Percentiles rank a stretch among this genome's conserved stretches.
These are phyloP conservation scores for Luzula sylvatica DNA, from an alignment of 176 grass and related monocot species.

Conservation along the genomic window DNA sequence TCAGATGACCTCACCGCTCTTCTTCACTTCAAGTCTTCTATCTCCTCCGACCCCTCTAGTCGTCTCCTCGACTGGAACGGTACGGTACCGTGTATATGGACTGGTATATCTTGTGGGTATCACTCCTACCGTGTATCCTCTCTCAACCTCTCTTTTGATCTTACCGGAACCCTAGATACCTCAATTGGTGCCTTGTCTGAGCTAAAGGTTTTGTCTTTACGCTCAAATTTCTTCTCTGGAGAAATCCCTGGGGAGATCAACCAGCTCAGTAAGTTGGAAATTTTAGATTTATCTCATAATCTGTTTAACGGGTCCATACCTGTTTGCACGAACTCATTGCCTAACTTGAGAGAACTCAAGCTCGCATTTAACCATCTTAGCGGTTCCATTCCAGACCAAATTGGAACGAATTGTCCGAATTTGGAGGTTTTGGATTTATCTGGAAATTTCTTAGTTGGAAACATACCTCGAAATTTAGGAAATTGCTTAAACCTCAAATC, in stretches of 20 bases:
- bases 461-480: constrained; percentile 59
- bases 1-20: constrained; percentile 36
- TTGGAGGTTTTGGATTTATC: constrained; percentile 66
- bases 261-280: constrained; percentile 29
- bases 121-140: constrained; percentile 32
- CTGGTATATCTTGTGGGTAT: constrained; percentile 47
- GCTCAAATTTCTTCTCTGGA: constrained; percentile 43
- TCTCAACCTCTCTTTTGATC: constrained; percentile 44
- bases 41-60: constrained; percentile 38
- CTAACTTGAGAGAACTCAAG: constrained; percentile 35
- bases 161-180: constrained; percentile 45
- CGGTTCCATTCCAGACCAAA: constrained; percentile 55
- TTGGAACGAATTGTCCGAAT: constrained; percentile 45
- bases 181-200: constrained; percentile 40
- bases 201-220: constrained; percentile 44
- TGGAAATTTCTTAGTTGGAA: constrained; percentile 52
- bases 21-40: constrained; percentile 45
- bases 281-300: constrained; percentile 75
- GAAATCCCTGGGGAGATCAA: constrained; percentile 52
- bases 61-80: constrained; percentile 48
- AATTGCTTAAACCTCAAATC: constrained; percentile 47
- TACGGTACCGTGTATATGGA: constrained; percentile 51
- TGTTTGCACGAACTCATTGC: constrained; percentile 25
- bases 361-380: constrained; percentile 62
- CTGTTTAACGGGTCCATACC: constrained; percentile 63